phyloP scores from a whole-genome alignment of 768 basidiomycete species.

The Phaffia australis region DNA sequence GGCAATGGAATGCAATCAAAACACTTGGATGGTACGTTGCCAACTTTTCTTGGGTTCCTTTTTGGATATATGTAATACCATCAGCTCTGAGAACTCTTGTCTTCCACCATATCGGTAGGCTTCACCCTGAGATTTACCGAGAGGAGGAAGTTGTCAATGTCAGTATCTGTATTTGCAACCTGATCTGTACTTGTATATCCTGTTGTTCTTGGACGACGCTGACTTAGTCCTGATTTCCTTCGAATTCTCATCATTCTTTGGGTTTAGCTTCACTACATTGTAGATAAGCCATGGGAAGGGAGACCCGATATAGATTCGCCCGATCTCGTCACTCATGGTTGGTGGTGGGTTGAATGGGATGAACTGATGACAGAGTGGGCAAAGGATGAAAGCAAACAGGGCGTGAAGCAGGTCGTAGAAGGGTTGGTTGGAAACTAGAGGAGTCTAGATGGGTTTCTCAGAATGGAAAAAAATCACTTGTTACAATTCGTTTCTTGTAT shows the following conservation, averaged over 20 bases:
- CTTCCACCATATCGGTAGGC: too few relatives aligned
- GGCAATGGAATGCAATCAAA: slow-evolving; percentile 85
- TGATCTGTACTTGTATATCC: too few relatives aligned
- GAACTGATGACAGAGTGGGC: slow-evolving; percentile 31
- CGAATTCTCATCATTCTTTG: not conserved
- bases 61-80: too few relatives aligned
- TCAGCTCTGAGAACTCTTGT: too few relatives aligned
- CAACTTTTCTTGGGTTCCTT: too few relatives aligned
- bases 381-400: not conserved
- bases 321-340: slow-evolving; percentile 47
- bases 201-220: too few relatives aligned
- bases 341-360: slow-evolving; percentile 73
- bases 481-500: too few relatives aligned
- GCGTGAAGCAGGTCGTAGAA: too few relatives aligned
- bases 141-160: slow-evolving; percentile 69
- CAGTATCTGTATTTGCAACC: not conserved
- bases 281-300: slow-evolving; percentile 84
- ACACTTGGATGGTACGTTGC: slow-evolving; percentile 47
- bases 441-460: too few relatives aligned
- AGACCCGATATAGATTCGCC: slow-evolving; percentile 41
- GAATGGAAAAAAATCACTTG: too few relatives aligned
- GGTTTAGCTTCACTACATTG: slow-evolving; percentile 60
- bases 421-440: too few relatives aligned
- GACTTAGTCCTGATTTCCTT: too few relatives aligned
- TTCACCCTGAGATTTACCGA: slow-evolving; percentile 66